A percentile compares a stretch with the other conserved stretches of the same genome.
Conservation (phyloP, 1,139 yeast genomes). For the Arxiozyma heterogenica region DNA sequence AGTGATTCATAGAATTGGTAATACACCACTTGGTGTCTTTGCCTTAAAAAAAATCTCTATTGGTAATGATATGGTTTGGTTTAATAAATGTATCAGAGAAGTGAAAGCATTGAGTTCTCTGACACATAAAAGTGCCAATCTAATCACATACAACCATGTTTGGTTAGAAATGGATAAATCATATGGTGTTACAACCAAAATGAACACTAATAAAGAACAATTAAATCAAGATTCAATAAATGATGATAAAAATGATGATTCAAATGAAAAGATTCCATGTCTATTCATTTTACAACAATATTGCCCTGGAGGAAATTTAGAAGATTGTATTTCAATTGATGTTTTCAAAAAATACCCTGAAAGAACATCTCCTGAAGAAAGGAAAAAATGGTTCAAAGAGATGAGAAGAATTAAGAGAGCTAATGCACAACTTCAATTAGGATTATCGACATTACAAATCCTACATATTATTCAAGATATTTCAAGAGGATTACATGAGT, state of each 20-base stretch:
- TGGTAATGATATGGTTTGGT: constrained; percentile 61
- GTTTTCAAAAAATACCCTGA: constrained; percentile 28
- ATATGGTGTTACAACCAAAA: constrained; percentile 20
- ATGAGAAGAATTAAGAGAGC: constrained; percentile 30
- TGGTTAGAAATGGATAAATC: constrained; percentile 70
- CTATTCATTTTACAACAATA: constrained; percentile 78
- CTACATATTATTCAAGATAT: constrained; percentile 59
- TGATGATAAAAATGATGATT: background rate
- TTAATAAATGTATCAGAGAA: constrained; percentile 64
- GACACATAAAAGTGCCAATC: constrained; percentile 46
- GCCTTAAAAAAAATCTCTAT: constrained; percentile 80
- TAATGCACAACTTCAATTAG: constrained; percentile 11
- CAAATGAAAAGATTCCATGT: constrained; percentile 48
- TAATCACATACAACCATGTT: constrained; percentile 81
- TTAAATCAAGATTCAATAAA: constrained; percentile 28
- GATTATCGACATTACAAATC: constrained; percentile 42
- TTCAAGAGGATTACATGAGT: constrained; percentile 56
- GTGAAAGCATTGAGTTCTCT: constrained; percentile 50
- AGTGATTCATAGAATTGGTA: constrained; percentile 63
- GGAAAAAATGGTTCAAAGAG: constrained; percentile 30
- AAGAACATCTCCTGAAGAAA: constrained; percentile 21
- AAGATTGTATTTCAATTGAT: constrained; percentile 44
- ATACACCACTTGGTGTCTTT: constrained; percentile 66
- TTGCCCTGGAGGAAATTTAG: constrained; percentile 82
- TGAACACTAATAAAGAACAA: constrained; percentile 9